Conservation (phyloP, 441 rosid genomes). For the Erysimum cheiri region DNA sequence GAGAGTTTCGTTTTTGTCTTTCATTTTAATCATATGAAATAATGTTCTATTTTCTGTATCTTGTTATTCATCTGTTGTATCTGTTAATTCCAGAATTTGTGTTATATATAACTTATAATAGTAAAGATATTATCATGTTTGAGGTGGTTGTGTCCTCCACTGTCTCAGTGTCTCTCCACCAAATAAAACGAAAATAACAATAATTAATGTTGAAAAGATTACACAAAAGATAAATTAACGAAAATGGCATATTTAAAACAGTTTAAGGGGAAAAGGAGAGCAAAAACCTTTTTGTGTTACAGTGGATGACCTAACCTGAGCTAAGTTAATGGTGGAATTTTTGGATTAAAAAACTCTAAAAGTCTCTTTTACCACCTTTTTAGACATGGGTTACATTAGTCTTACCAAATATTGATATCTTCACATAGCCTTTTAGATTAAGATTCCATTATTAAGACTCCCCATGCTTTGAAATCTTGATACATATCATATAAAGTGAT, state of each 20-base stretch:
- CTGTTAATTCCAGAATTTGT: conserved; percentile 14
- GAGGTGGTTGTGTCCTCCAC: conserved; percentile 37
- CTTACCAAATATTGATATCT: conserved; percentile 22
- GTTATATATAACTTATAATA: no score
- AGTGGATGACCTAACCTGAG: conserved; percentile 37
- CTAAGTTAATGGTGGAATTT: conserved; percentile 2
- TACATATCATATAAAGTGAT: conserved; percentile 12
- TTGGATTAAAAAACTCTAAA: neutral
- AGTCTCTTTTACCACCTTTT: neutral
- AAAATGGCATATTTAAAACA: conserved; percentile 21
- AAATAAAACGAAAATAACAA: conserved; percentile 25
- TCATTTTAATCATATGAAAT: conserved; percentile 6
- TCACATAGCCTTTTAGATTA: conserved; percentile 29
- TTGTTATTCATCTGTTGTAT: conserved; percentile 1
- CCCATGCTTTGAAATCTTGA: conserved; percentile 5
- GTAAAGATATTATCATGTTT: conserved; percentile 25
- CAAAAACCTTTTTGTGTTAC: conserved; percentile 21
- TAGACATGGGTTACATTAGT: conserved; percentile 31
- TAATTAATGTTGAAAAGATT: conserved; percentile 3
- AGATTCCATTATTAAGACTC: conserved; percentile 15
- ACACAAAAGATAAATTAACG: neutral
- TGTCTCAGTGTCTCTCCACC: conserved; percentile 37
- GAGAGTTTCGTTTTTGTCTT: conserved; percentile 27
- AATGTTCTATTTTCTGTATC: conserved; percentile 22
- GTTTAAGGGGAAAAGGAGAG: neutral